Base-by-base conservation (phyloP, 2,329 filamentous ascomycete species). In the Diaporthe australafricana region DNA sequence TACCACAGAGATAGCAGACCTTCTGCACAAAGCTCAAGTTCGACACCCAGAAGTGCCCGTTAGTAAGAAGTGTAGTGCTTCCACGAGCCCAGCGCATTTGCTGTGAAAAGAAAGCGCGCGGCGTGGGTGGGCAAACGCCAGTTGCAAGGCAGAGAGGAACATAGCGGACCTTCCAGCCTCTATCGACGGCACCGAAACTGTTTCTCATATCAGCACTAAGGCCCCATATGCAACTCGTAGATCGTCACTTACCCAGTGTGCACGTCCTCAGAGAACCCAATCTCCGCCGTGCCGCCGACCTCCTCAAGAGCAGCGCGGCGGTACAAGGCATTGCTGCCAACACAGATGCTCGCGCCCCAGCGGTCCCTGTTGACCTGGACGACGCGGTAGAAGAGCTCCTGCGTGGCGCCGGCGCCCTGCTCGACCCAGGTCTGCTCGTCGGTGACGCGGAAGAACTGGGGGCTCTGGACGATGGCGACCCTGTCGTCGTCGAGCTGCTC, bases 21-120 rank as follows among this genome's bases (percentile, higher is more conserved):
- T 84, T 84, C 73, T 84, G 82, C 72, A 83, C 80, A 27, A 81
- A 35, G 16, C 77, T 80, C 38, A 84, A 75, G 45, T 79, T 79
- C 4, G 80, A 83, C 0, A 77, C 77, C 82, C 82, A 84, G 71
- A 84, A 84, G 68, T 81, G 80, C 47, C 79, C 78, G 69, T 82
- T 83, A 16, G 81, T 82, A 20, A 83, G 75, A n/a, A 84, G 77
- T 1, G 82, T 83, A 1, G 81, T 84, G 57, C 79, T 82, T 25
- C 82, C 82, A 66, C 81, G 79, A 14, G 81, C 82, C 83, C 83
- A 84, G 20, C 83, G 79, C 82, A 84, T 83, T 76, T 84, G 83
- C 78, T 84, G 83, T 47, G 80, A 83, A 73, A 84, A 84, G 71
- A 83, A 83, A 0, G 83, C 81, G 5, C 82, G 77, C 2, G 83